phyloP scores from a whole-genome alignment of 2,329 filamentous ascomycete species.

The Fusarium dimerum region DNA sequence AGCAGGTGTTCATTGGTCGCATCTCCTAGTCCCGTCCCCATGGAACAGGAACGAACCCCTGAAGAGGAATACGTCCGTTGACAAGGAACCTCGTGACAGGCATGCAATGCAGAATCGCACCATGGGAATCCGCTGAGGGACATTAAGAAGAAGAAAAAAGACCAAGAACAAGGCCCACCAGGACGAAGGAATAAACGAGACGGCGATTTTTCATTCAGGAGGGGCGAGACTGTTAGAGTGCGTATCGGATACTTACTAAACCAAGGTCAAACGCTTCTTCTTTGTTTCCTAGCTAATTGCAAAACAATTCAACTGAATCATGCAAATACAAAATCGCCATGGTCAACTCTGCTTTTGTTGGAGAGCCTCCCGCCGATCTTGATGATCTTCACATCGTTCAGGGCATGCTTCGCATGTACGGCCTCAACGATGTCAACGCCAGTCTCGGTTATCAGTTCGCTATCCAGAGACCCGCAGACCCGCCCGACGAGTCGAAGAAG shows the following conservation, averaged over 20 bases:
- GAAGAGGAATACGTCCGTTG: too few species aligned
- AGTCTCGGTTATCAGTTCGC: conserved; percentile 7
- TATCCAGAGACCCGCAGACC: conserved; percentile 2
- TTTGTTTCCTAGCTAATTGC: neutral
- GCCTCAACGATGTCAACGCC: conserved; percentile 4
- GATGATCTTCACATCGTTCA: conserved; percentile 11
- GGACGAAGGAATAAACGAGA: too few species aligned
- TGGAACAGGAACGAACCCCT: too few species aligned
- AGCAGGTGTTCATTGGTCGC: too few species aligned
- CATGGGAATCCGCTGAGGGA: too few species aligned
- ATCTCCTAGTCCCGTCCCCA: too few species aligned
- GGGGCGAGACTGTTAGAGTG: neutral
- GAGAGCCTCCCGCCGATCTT: conserved; percentile 2
- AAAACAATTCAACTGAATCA: neutral
- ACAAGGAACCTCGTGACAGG: too few species aligned
- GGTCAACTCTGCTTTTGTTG: conserved; percentile 8
- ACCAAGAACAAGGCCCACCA: too few species aligned
- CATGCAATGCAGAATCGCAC: too few species aligned
- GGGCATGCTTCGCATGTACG: conserved; percentile 10
- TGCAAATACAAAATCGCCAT: neutral
- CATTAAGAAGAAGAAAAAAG: too few species aligned
- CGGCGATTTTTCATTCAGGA: neutral
- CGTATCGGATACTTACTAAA: neutral
- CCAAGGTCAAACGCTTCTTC: neutral
- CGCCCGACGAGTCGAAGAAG: conserved; percentile 7